Percentiles rank a stretch among this genome's conserved stretches.
phyloP scores from a whole-genome alignment of 1,284 basidiomycete species.

The Dichomitus squalens region DNA sequence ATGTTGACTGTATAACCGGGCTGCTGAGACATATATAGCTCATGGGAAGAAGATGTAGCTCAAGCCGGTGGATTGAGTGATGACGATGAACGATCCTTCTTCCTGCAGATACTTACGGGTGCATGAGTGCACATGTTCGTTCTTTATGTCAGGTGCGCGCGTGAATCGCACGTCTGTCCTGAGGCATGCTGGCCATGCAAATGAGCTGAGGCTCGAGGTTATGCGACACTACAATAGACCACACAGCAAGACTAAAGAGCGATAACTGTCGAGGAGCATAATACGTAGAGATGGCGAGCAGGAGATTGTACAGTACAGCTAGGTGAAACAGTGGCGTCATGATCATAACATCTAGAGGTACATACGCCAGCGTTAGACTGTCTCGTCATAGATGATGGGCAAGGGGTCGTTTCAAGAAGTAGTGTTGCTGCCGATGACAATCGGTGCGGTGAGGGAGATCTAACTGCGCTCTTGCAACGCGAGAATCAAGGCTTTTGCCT shows the following conservation, averaged over 20 bases:
- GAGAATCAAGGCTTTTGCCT: constrained; percentile 20
- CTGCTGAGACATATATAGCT: too few species aligned
- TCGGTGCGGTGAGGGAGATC: neutral
- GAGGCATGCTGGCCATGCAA: too few species aligned
- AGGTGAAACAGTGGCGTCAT: neutral
- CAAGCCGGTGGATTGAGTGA: too few species aligned
- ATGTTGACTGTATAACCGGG: too few species aligned
- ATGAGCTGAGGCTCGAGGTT: neutral
- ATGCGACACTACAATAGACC: neutral
- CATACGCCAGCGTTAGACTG: too few species aligned
- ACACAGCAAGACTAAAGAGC: neutral
- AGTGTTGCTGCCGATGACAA: neutral
- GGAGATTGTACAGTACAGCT: neutral
- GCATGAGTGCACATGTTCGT: neutral
- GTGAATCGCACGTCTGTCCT: too few species aligned
- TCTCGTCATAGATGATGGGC: neutral
- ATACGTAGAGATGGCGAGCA: neutral
- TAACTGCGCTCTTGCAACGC: constrained; percentile 7
- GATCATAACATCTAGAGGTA: neutral
- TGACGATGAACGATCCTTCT: too few species aligned
- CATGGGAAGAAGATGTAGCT: too few species aligned
- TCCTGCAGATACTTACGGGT: neutral
- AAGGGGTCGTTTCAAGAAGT: neutral
- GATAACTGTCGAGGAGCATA: neutral
- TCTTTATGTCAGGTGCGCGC: too few species aligned